Evolutionary conservation across 225 moss, liverwort and hornwort genomes (phyloP), one percentile per base, ranked within the genome.

Genomic region (Straminergon stramineum): DNA sequence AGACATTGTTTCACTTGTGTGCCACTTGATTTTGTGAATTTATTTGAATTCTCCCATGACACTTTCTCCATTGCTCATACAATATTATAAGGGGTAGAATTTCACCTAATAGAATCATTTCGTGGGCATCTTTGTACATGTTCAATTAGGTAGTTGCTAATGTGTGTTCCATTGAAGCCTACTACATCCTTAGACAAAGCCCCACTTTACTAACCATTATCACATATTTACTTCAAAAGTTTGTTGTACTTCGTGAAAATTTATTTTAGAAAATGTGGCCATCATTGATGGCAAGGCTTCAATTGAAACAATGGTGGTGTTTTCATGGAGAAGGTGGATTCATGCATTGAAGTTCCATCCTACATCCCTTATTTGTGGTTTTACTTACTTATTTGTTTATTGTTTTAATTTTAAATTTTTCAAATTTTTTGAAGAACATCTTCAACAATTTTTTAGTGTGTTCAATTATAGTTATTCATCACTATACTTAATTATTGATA

Each of bases 291-390:
- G 7, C 13, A 69, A 13, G 13, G 4, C 2, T 69, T 68, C 3
- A 13, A 2, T n/a, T 21, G 1, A 4, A 69, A n/a, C 13, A 22
- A 22, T 13, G 1, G 11, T 0, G 4, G 1, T 1, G 1, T 69
- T 69, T 13, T 13, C 22, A n/a, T 22, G n/a, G 22, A 69, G 69
- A n/a, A n/a, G 22, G 22, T n/a, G 22, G 23, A 70, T 39, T 39
- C 24, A 39, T 0, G 4, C 39, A 70, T 23, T 14, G 14, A 39
- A 14, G 15, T 5, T 70, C 24, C 24, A 39, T 70, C 39, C 8
- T 3, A 1, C 39, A 24, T 13, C 8, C 4, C 3, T 39, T 39
- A 24, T 15, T 23, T 39, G 14, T 5, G 2, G 7, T 1, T 35
- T 39, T 70, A 11, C 4, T 70, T 15, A 24, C 2, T 5, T 14